Percentiles rank a stretch among this genome's conserved stretches.
Conservation (phyloP, 2,329 filamentous ascomycete species). For the Phoma herbarum region DNA sequence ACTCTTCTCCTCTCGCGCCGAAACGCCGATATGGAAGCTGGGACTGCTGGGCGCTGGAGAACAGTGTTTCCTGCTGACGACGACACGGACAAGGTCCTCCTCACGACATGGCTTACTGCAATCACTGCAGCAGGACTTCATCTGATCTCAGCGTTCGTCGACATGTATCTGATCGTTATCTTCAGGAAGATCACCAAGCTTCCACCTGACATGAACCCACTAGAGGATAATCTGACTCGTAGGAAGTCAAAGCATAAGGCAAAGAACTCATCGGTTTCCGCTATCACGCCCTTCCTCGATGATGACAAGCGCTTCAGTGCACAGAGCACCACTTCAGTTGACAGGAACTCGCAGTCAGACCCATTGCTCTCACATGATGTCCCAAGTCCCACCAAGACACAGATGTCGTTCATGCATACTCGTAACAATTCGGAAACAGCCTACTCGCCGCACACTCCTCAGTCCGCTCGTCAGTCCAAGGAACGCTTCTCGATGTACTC, state of each 20-base stretch:
- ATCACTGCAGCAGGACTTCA: constrained; percentile 73
- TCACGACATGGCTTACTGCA: constrained; percentile 73
- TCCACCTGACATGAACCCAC: constrained; percentile 93
- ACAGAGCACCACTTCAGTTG: constrained; percentile 52
- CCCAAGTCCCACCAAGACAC: constrained; percentile 50
- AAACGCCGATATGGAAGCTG: constrained; percentile 60
- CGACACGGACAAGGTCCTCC: constrained; percentile 67
- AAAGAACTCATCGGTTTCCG: constrained; percentile 66
- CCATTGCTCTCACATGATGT: constrained; percentile 42
- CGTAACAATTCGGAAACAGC: constrained; percentile 69
- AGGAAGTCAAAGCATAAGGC: constrained; percentile 74
- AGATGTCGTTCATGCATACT: constrained; percentile 83
- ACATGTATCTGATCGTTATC: constrained; percentile 76
- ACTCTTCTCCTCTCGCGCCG: constrained; percentile 63
- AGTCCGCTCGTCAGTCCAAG: constrained; percentile 63
- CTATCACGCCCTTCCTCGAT: constrained; percentile 52
- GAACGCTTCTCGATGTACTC: constrained; percentile 57
- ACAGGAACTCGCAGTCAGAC: constrained; percentile 43
- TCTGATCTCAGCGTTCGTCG: constrained; percentile 72
- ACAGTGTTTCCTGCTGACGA: constrained; percentile 69
- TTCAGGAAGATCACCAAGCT: constrained; percentile 84
- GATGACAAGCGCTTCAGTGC: constrained; percentile 72
- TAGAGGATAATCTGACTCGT: constrained; percentile 85
- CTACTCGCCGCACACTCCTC: constrained; percentile 61
- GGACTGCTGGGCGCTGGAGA: constrained; percentile 66